phyloP scores from a whole-genome alignment of 1,284 basidiomycete species.

The Moesziomyces globuligerus region DNA sequence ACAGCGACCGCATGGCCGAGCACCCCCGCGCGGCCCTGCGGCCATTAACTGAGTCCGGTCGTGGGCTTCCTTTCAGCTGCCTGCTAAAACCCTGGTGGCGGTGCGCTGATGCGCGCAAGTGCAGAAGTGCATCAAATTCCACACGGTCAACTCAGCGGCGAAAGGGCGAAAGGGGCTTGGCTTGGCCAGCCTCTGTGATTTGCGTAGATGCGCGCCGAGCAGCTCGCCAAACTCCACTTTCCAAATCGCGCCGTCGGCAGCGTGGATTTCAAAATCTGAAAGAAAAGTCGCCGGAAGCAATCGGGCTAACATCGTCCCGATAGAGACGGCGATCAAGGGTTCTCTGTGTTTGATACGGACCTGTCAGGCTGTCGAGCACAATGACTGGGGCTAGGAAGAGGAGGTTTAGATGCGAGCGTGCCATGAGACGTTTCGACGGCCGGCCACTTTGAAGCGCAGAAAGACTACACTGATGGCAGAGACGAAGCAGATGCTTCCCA shows the following conservation, averaged over 20 bases:
- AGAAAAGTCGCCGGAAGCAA: neutral
- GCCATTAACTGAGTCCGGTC: too few relatives aligned
- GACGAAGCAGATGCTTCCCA: slow-evolving; percentile 43
- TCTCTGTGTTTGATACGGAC: too few relatives aligned
- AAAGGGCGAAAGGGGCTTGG: neutral
- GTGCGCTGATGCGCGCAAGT: too few relatives aligned
- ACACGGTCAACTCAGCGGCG: neutral
- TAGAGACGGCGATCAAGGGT: too few relatives aligned
- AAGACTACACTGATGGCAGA: slow-evolving; percentile 31
- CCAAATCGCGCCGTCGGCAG: neutral
- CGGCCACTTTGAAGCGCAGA: slow-evolving; percentile 32
- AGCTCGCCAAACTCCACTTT: neutral
- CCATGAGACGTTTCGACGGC: slow-evolving; percentile 31
- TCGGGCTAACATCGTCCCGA: neutral
- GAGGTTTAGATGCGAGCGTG: slow-evolving; percentile 24
- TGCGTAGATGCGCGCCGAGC: neutral
- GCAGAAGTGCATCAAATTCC: neutral
- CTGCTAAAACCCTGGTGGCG: too few relatives aligned
- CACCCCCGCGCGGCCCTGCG: too few relatives aligned
- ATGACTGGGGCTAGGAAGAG: neutral
- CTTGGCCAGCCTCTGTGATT: neutral
- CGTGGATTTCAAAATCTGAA: too few relatives aligned
- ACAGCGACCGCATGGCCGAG: neutral
- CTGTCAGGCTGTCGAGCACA: too few relatives aligned
- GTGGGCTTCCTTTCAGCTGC: too few relatives aligned